These are phyloP conservation scores for Capsicum pubescens DNA, from an alignment of 257 asterid genomes.

Conservation along the genomic window DNA sequence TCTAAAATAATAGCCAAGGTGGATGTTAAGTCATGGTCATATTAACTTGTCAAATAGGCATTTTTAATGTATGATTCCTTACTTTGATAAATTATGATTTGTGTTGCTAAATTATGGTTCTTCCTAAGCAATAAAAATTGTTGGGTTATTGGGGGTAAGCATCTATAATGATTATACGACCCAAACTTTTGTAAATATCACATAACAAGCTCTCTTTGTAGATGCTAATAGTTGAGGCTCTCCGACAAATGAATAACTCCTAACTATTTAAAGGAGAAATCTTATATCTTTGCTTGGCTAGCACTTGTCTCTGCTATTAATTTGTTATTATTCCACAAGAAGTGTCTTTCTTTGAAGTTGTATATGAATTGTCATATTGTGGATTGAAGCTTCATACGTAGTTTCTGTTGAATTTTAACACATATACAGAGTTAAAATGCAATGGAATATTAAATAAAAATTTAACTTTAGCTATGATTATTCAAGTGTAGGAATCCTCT, in stretches of 20 bases:
- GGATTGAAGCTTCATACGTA: background rate
- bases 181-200: background rate
- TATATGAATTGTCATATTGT: background rate
- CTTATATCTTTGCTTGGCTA: slow-evolving; percentile 4
- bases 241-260: background rate
- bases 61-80: background rate
- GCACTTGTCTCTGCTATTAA: background rate
- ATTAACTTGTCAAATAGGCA: background rate
- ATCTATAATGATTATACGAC: background rate
- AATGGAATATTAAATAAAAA: no score
- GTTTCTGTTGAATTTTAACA: background rate
- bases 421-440: no score
- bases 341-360: slow-evolving; percentile 16
- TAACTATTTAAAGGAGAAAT: background rate
- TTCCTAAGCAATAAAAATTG: background rate
- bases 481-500: no score
- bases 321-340: background rate
- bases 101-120: background rate
- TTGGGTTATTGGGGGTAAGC: no score
- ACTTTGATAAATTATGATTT: background rate
- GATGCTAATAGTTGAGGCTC: background rate
- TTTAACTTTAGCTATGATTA: no score
- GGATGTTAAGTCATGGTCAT: background rate
- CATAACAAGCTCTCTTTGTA: background rate
- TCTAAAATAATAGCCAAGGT: no score